These are phyloP conservation scores for Cladophialophora immunda DNA, from an alignment of 2,329 filamentous ascomycete genomes.

Conservation along the genomic window DNA sequence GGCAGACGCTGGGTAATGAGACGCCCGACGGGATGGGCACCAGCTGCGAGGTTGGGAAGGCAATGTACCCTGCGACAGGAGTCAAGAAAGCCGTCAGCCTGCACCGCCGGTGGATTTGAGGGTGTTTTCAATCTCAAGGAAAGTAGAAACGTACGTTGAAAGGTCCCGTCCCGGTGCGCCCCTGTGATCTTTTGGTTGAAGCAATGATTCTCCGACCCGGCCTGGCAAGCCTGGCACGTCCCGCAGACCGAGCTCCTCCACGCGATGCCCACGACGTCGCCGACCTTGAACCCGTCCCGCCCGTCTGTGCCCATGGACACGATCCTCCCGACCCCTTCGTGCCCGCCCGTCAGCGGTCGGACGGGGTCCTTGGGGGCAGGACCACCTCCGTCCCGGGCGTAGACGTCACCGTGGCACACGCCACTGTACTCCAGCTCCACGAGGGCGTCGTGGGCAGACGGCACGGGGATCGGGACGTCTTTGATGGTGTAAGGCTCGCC, in stretches of 20 bases:
- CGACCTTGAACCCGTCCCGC: conserved; percentile 8
- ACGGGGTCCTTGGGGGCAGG: conserved; percentile 20
- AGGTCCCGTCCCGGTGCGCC: conserved; percentile 17
- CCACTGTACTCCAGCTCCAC: conserved; percentile 24
- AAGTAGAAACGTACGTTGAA: conserved; percentile 11
- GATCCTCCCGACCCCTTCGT: conserved; percentile 21
- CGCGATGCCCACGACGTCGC: conserved; percentile 18
- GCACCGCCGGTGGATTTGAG: neutral
- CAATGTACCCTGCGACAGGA: conserved; percentile 8
- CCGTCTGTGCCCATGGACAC: conserved; percentile 15
- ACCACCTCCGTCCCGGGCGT: conserved; percentile 24
- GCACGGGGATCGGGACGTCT: conserved; percentile 3
- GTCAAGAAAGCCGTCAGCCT: neutral
- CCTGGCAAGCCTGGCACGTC: conserved; percentile 18
- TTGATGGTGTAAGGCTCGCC: conserved; percentile 16
- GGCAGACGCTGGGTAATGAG: conserved; percentile 12
- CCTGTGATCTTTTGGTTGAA: conserved; percentile 21
- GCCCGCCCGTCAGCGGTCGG: conserved; percentile 18
- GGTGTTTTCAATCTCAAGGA: neutral
- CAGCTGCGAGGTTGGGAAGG: conserved; percentile 22
- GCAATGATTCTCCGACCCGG: conserved; percentile 22
- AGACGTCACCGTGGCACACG: conserved; percentile 28
- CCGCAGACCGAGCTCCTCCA: conserved; percentile 21
- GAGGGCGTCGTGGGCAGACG: conserved; percentile 7
- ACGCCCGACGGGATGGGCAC: conserved; percentile 12